Evolutionary conservation across 352 stramenopile genomes (phyloP), one percentile per base, ranked within the genome.

Genomic region (Thalassiosira oceanica): DNA sequence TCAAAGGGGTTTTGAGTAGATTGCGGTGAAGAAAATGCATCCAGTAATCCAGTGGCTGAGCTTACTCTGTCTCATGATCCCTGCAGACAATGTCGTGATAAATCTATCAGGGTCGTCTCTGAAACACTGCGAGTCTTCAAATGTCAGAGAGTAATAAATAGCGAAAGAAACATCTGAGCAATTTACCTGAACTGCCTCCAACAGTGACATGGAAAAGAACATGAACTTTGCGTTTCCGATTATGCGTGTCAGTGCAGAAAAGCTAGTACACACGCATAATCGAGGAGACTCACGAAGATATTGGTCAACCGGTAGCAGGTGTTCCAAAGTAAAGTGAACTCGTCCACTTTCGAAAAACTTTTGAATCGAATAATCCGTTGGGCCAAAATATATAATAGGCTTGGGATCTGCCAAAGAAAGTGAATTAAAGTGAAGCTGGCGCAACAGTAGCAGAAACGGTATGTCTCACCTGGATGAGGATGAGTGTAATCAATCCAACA

Each of bases 331-430:
- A 76, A 35, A 1, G 70, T 58, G 33, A 77, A 77, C 20, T 77
- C 55, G 20, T 77, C 66, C 42, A 54, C 35, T 48, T 77, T 50
- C 21, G 26, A 26, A 18, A 27, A n/a, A 28, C 50, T 62, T 23
- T 77, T 77, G 57, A 77, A 77, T 18, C 61, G 54, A 23, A 77
- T 70, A 3, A 77, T 46, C n/a, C 26, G 24, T n/a, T 50, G 33
- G 41, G 56, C 56, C 20, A 77, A 45, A 6, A 46, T 18, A 7
- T 66, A 66, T 16, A 77, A 55, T 18, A 71, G 11, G 11, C 29
- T 33, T 42, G 66, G 66, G 21, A 77, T 44, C 66, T n/a, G n/a
- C n/a, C n/a, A n/a, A n/a, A n/a, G n/a, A n/a, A n/a, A n/a, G n/a
- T n/a, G n/a, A n/a, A n/a, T n/a, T n/a, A n/a, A n/a, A n/a, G n/a